A percentile compares a stretch with the other conserved stretches of the same genome.
Conservation (phyloP, 805 yeast genomes). For the Candida taoyuanica region DNA sequence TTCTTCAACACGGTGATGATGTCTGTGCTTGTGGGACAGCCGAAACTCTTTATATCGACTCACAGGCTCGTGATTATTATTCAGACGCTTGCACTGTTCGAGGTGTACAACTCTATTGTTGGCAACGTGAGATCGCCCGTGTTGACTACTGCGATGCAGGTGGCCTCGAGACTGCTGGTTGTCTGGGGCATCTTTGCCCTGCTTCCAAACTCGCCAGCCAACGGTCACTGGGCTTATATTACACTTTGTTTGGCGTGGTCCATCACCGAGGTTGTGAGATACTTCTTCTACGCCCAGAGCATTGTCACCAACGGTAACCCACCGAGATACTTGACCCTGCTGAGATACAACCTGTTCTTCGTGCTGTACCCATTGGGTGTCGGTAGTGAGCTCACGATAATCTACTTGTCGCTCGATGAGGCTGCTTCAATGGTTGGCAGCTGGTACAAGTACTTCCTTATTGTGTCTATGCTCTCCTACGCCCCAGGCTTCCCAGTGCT, state of each 20-base stretch:
- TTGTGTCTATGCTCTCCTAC: slow-evolving; percentile 58
- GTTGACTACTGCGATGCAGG: slow-evolving; percentile 81
- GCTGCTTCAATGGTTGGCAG: slow-evolving; percentile 52
- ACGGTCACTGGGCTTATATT: slow-evolving; percentile 52
- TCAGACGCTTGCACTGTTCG: slow-evolving; percentile 78
- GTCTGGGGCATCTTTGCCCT: slow-evolving; percentile 76
- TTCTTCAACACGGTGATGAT: slow-evolving; percentile 39
- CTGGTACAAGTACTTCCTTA: slow-evolving; percentile 51
- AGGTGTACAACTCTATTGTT: slow-evolving; percentile 67
- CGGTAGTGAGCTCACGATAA: slow-evolving; percentile 70
- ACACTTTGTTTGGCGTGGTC: slow-evolving; percentile 83
- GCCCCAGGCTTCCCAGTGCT: slow-evolving; percentile 84
- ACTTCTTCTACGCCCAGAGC: slow-evolving; percentile 78
- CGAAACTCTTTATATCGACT: slow-evolving; percentile 57
- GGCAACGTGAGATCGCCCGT: slow-evolving; percentile 87
- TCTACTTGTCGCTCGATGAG: slow-evolving; percentile 63
- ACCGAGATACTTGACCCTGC: slow-evolving; percentile 55
- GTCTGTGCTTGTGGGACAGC: slow-evolving; percentile 52
- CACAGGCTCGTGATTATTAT: slow-evolving; percentile 54
- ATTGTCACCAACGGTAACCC: slow-evolving; percentile 46
- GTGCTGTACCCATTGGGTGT: slow-evolving; percentile 90
- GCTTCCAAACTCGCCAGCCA: slow-evolving; percentile 72
- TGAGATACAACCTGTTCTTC: slow-evolving; percentile 80
- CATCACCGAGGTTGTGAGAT: slow-evolving; percentile 88
- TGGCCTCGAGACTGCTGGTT: slow-evolving; percentile 74